Conservation (phyloP, 2,329 filamentous ascomycete genomes). For the Trichoderma hamatum region DNA sequence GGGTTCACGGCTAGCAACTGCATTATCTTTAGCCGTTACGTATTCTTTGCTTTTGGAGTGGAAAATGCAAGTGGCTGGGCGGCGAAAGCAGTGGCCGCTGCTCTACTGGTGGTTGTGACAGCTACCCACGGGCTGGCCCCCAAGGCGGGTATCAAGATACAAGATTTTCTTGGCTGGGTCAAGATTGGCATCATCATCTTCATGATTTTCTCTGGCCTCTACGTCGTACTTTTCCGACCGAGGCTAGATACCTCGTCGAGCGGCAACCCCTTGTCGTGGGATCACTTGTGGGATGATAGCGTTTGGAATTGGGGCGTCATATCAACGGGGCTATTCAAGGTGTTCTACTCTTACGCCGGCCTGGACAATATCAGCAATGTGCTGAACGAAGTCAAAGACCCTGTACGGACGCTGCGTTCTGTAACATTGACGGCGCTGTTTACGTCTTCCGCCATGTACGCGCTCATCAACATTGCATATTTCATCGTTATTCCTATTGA, state of each 20-base stretch:
- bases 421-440: slow-evolving; percentile 62
- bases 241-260: slow-evolving; percentile 27
- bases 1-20: slow-evolving; percentile 72
- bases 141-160: slow-evolving; percentile 59
- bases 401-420: slow-evolving; percentile 65
- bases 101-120: slow-evolving; percentile 59
- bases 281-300: slow-evolving; percentile 63
- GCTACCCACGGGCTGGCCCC: slow-evolving; percentile 62
- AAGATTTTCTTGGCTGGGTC: slow-evolving; percentile 64
- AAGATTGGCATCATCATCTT: slow-evolving; percentile 63
- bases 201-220: slow-evolving; percentile 64
- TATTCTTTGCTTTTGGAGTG: slow-evolving; percentile 59
- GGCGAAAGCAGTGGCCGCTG: slow-evolving; percentile 60
- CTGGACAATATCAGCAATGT: slow-evolving; percentile 70
- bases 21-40: slow-evolving; percentile 69
- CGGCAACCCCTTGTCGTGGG: slow-evolving; percentile 46
- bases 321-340: slow-evolving; percentile 68
- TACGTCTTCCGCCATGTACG: slow-evolving; percentile 65
- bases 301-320: slow-evolving; percentile 70
- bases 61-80: slow-evolving; percentile 54
- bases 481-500: slow-evolving; percentile 68
- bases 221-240: slow-evolving; percentile 55
- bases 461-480: slow-evolving; percentile 66
- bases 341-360: slow-evolving; percentile 71
- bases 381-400: slow-evolving; percentile 70